Conservation (phyloP, 2,329 filamentous ascomycete species). For the Neopestalotiopsis clavispora region DNA sequence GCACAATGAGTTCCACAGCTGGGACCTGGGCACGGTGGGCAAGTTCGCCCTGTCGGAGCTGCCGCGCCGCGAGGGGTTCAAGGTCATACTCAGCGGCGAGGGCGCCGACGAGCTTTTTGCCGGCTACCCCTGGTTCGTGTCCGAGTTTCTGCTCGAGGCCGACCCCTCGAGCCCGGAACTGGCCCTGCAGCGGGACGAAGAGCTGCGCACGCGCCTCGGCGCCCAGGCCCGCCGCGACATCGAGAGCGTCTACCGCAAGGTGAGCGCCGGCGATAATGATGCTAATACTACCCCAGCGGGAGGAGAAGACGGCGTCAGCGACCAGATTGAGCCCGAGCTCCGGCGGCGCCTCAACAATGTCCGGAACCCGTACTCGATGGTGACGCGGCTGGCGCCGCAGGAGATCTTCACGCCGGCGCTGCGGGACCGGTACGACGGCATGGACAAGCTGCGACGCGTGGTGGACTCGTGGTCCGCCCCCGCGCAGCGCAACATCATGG, state of each 20-base stretch:
- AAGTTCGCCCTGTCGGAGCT: conserved; percentile 49
- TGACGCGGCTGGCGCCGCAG: neutral
- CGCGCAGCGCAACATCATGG: conserved; percentile 18
- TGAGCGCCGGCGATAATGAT: neutral
- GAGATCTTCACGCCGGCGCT: conserved; percentile 10
- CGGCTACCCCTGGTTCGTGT: conserved; percentile 24
- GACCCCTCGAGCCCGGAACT: conserved; percentile 19
- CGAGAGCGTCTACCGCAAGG: neutral
- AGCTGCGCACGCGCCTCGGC: conserved; percentile 14
- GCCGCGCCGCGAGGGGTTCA: conserved; percentile 47
- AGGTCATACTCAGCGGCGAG: conserved; percentile 26
- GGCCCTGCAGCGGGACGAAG: conserved; percentile 15
- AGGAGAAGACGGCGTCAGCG: neutral
- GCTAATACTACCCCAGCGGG: too few relatives aligned
- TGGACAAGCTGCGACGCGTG: conserved; percentile 9
- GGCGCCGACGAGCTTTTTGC: conserved; percentile 26
- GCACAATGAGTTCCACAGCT: conserved; percentile 40
- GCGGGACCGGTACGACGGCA: neutral
- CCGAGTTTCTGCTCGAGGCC: conserved; percentile 21
- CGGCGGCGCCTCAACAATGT: conserved; percentile 9
- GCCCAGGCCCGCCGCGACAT: conserved; percentile 1
- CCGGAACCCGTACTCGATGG: conserved; percentile 12
- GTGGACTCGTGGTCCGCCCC: conserved; percentile 13
- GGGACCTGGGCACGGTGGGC: conserved; percentile 52
- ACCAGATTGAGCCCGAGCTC: conserved; percentile 8